Percentiles rank a stretch among this genome's conserved stretches.
Conservation (phyloP, 2,329 filamentous ascomycete genomes). For the Hymenoscyphus repandus region DNA sequence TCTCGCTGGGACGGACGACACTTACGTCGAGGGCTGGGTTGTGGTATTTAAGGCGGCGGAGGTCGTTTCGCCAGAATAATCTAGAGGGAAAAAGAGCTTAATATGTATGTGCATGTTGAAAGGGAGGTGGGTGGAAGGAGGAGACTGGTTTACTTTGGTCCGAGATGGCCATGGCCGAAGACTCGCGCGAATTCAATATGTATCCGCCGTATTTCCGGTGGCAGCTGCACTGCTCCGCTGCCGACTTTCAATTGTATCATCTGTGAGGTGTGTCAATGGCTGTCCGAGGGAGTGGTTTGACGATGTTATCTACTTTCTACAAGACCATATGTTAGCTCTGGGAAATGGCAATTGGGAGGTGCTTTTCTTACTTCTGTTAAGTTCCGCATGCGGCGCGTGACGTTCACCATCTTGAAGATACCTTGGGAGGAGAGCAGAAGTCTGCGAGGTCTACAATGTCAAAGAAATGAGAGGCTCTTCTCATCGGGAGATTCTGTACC, state of each 20-base stretch:
- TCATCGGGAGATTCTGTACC: not conserved
- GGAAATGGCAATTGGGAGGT: not conserved
- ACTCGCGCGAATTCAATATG: conserved; percentile 65
- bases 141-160: conserved; percentile 65
- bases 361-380: conserved; percentile 60
- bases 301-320: conserved; percentile 39
- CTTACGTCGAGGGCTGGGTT: conserved; percentile 76
- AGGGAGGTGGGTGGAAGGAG: not conserved
- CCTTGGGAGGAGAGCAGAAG: conserved; percentile 3
- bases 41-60: conserved; percentile 88
- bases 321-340: no score
- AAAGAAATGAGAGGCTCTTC: not conserved
- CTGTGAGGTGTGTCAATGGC: conserved; percentile 39
- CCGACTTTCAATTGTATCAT: conserved; percentile 72
- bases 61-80: conserved; percentile 80
- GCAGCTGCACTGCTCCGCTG: conserved; percentile 76
- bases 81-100: conserved; percentile 42
- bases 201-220: conserved; percentile 68
- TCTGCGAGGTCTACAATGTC: not conserved
- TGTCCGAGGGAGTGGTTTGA: conserved; percentile 4
- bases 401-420: conserved; percentile 42
- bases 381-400: conserved; percentile 67
- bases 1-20: conserved; percentile 65
- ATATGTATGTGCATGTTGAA: not conserved
- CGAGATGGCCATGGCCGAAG: conserved; percentile 63